Evolutionary conservation across 2,329 filamentous ascomycete genomes (phyloP).

Genomic region (Microcyclosporella mali): DNA sequence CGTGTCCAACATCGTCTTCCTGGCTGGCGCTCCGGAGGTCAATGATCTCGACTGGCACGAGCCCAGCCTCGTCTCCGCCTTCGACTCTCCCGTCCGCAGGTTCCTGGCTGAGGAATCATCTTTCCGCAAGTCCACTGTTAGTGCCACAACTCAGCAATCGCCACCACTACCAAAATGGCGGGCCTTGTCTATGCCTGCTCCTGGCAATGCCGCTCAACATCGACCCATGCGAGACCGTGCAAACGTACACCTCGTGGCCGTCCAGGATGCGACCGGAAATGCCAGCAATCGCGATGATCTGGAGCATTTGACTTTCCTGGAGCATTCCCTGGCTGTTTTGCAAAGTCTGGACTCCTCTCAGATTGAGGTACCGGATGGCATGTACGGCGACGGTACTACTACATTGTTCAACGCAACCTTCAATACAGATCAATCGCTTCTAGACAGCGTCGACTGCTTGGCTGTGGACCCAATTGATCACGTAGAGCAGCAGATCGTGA

Average conservation of each 20-base stretch:
- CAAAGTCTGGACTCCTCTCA: slow-evolving; percentile 60
- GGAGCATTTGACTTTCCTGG: slow-evolving; percentile 59
- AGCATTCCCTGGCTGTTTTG: slow-evolving; percentile 69
- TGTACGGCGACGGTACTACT: slow-evolving; percentile 29
- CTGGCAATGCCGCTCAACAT: not conserved
- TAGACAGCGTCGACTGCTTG: slow-evolving; percentile 13
- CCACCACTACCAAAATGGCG: slow-evolving; percentile 24
- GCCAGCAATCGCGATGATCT: slow-evolving; percentile 2
- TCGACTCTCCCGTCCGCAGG: slow-evolving; percentile 27
- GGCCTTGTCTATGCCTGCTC: slow-evolving; percentile 8
- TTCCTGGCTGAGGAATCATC: slow-evolving; percentile 15
- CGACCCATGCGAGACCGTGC: not conserved
- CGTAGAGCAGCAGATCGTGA: slow-evolving; percentile 21
- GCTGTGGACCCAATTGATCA: slow-evolving; percentile 6
- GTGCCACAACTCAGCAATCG: slow-evolving; percentile 4
- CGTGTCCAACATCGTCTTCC: slow-evolving; percentile 37
- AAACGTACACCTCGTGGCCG: not conserved
- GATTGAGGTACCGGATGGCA: slow-evolving; percentile 31
- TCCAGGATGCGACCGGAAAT: not conserved
- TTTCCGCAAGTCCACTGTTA: slow-evolving; percentile 1
- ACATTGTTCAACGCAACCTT: slow-evolving; percentile 28
- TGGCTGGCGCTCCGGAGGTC: slow-evolving; percentile 57
- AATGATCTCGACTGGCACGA: slow-evolving; percentile 51
- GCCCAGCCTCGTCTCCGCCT: slow-evolving; percentile 44
- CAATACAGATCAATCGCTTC: slow-evolving; percentile 25